Evolutionary conservation across 345 rosid genomes (phyloP).

Genomic region (Brassica nigra): DNA sequence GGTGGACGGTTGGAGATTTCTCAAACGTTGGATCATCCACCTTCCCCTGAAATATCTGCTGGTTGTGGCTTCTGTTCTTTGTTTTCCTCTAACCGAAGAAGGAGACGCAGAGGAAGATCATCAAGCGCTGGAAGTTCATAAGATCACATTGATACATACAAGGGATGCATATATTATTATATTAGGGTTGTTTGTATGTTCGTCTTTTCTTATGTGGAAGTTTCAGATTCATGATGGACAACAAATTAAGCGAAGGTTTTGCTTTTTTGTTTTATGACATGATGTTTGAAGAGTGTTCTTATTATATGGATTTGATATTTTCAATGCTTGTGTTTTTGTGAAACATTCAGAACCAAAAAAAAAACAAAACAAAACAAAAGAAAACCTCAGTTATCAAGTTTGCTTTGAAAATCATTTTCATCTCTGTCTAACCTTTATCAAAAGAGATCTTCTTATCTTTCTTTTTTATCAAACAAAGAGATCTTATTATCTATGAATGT

Average conservation of each 20-base stretch:
- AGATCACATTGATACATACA: not conserved
- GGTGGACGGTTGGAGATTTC: slow-evolving; percentile 38
- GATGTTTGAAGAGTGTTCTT: not conserved
- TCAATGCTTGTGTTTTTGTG: not conserved
- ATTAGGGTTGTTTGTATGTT: slow-evolving; percentile 17
- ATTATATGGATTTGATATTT: not conserved
- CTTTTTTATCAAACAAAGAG: too few species aligned
- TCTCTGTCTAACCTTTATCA: not conserved
- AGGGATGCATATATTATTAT: not conserved
- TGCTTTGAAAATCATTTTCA: not conserved
- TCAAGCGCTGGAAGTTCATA: slow-evolving; percentile 23
- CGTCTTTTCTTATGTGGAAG: not conserved
- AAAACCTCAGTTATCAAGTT: not conserved
- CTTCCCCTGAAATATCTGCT: slow-evolving; percentile 59
- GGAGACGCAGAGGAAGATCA: slow-evolving; percentile 39
- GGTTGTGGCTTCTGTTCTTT: slow-evolving; percentile 63
- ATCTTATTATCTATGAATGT: not conserved
- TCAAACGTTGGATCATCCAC: slow-evolving; percentile 50
- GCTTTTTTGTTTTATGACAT: slow-evolving; percentile 15
- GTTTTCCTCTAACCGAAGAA: slow-evolving; percentile 38
- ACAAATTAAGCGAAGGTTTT: not conserved
- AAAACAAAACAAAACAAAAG: not conserved
- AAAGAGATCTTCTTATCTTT: not conserved
- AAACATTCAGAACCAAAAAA: not conserved
- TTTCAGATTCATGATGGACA: not conserved